Evolutionary conservation across 495 filamentous ascomycete species (phyloP).

Genomic region (Penicillium malachiteum): DNA sequence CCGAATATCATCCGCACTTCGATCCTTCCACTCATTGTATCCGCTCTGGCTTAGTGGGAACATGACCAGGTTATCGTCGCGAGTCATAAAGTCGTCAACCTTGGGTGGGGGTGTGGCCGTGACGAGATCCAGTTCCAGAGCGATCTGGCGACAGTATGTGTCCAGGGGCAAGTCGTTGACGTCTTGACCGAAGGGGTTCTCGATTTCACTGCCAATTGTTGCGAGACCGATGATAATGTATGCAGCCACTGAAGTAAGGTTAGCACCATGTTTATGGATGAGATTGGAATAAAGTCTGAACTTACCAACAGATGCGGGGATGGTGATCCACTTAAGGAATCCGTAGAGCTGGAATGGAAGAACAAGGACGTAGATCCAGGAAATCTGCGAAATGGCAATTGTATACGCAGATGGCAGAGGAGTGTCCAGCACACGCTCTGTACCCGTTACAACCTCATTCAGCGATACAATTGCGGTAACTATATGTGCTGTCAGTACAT

Average conservation of each 20-base stretch:
- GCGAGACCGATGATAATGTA: slow-evolving; percentile 89
- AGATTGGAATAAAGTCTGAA: not conserved
- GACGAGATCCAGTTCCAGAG: slow-evolving; percentile 71
- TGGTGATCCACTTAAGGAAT: slow-evolving; percentile 68
- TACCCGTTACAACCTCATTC: slow-evolving; percentile 71
- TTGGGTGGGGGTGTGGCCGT: slow-evolving; percentile 56
- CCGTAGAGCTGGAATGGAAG: slow-evolving; percentile 80
- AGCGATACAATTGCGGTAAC: slow-evolving; percentile 47
- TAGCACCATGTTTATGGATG: not conserved
- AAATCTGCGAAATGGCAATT: slow-evolving; percentile 83
- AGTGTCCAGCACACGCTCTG: slow-evolving; percentile 80
- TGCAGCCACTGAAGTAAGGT: slow-evolving; percentile 53
- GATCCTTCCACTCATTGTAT: slow-evolving; percentile 60
- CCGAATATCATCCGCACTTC: slow-evolving; percentile 60
- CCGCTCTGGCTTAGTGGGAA: slow-evolving; percentile 63
- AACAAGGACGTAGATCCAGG: slow-evolving; percentile 80
- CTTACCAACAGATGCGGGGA: slow-evolving; percentile 75
- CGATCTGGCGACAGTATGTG: slow-evolving; percentile 69
- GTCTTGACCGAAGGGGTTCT: slow-evolving; percentile 86
- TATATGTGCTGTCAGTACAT: slow-evolving; percentile 8
- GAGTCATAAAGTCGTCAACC: slow-evolving; percentile 56
- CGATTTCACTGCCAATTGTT: slow-evolving; percentile 81
- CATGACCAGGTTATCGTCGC: slow-evolving; percentile 61
- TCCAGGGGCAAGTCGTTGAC: slow-evolving; percentile 86
- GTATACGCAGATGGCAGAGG: slow-evolving; percentile 82